A percentile compares a stretch with the other conserved stretches of the same genome.
phyloP scores from a whole-genome alignment of 1,139 yeast species.

The Barnettozyma hawaiiensis region DNA sequence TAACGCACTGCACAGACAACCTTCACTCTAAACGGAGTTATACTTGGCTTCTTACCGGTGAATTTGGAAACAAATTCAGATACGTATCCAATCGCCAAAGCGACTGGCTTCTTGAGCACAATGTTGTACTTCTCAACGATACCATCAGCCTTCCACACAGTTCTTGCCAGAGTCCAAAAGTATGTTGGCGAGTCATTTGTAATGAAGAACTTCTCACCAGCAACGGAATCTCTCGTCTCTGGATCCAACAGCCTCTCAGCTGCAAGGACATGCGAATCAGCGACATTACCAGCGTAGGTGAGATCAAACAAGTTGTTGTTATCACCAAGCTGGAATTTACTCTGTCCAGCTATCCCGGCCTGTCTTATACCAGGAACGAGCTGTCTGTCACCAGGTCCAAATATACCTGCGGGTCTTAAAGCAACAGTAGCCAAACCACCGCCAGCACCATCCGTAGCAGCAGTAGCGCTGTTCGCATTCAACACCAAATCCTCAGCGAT shows the following conservation, averaged over 20 bases:
- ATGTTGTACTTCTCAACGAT: conserved; percentile 65
- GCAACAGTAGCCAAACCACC: conserved; percentile 71
- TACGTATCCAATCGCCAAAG: conserved; percentile 72
- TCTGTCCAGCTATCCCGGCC: conserved; percentile 81
- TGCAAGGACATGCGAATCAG: conserved; percentile 92
- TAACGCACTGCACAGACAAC: conserved; percentile 94
- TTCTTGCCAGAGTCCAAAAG: conserved; percentile 95
- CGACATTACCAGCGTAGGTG: conserved; percentile 99
- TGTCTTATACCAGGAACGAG: conserved; percentile 86
- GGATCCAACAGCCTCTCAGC: conserved; percentile 64
- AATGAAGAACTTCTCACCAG: conserved; percentile 84
- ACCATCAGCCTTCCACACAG: conserved; percentile 97
- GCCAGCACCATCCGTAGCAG: no score
- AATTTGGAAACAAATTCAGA: conserved; percentile 68
- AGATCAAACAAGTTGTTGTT: conserved; percentile 92
- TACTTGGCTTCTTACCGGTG: conserved; percentile 81
- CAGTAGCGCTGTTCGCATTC: conserved; percentile 63
- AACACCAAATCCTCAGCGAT: conserved; percentile 81
- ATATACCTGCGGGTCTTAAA: conserved; percentile 94
- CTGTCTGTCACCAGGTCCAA: conserved; percentile 98
- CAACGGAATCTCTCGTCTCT: conserved; percentile 38
- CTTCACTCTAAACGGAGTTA: conserved; percentile 91
- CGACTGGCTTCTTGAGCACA: conserved; percentile 66
- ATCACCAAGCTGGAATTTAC: conserved; percentile 89
- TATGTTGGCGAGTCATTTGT: conserved; percentile 94